Base-by-base conservation (phyloP, 768 basidiomycete genomes). In the Kwoniella botswanensis region DNA sequence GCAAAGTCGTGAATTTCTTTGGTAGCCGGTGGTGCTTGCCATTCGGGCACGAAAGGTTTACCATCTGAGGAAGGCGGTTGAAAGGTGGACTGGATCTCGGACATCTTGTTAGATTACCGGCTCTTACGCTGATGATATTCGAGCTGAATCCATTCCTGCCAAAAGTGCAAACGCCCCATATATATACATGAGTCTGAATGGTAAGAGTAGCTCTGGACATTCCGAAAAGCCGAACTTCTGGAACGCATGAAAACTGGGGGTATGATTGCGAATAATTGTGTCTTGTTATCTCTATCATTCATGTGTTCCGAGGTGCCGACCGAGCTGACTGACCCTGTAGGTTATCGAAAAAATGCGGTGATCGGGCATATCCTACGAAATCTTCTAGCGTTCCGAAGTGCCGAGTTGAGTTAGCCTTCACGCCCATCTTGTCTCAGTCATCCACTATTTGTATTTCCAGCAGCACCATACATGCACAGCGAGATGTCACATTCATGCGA, bases 11-110 rank as follows among this genome's bases (percentile, higher is more conserved):
- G 44, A 12, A 35, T 17, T 11, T 35, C 41, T 42, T 63, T 69
- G 50, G 60, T 63, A 12, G 68, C 46, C 21, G 68, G 50, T 17
- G 68, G 68, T n/a, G 68, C 22, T 13, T n/a, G 52, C 68, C 68
- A 69, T 43, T 42, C 42, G n/a, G 46, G 46, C 18, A 69, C 60
- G 54, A 54, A 69, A 6, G 68, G 68, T 44, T 69, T 69, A 26
- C 61, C 61, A 0, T 54, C n/a, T 18, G 58, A 52, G 17, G 54
- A 58, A 44, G 55, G 55, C 12, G 54, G 54, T 43, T 44, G 41
- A 35, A 66, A 66, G 55, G 65, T 66, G 26, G 57, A 58, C 4
- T 21, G 57, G 15, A 58, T 58, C 12, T 58, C 24, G 26, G 57
- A 29, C 57, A 58, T 58, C 6, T 58, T 58, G 15, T 26, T 10